Conservation (phyloP, 2,329 filamentous ascomycete species). For the Aspergillus puulaauensis region DNA sequence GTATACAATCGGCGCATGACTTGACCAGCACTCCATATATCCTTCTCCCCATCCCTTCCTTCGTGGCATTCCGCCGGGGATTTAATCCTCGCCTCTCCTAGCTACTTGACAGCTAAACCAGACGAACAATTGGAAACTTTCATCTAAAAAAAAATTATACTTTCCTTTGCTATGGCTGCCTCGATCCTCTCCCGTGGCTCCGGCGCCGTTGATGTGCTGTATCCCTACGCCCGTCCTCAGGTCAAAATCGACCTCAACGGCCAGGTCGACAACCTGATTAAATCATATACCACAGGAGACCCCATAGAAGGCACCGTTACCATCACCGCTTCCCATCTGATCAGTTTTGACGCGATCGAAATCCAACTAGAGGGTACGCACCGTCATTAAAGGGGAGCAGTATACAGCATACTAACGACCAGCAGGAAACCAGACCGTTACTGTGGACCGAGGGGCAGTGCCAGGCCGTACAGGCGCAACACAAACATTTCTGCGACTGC, state of each 20-base stretch:
- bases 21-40: background rate
- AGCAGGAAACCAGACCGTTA: constrained; percentile 51
- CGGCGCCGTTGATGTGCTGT: constrained; percentile 27
- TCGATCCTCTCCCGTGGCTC: constrained; percentile 29
- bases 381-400: background rate
- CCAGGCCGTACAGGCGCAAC: constrained; percentile 55
- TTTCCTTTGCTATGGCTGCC: constrained; percentile 14
- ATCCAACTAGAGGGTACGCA: constrained; percentile 57
- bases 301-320: constrained; percentile 55
- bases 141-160: background rate
- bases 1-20: background rate
- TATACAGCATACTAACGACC: constrained; percentile 7
- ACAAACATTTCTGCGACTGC: constrained; percentile 62
- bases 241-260: constrained; percentile 30
- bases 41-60: background rate
- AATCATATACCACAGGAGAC: constrained; percentile 58
- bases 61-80: background rate
- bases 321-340: constrained; percentile 53
- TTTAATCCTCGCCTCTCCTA: background rate
- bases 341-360: constrained; percentile 57
- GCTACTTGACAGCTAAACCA: too few relatives aligned
- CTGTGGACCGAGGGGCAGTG: constrained; percentile 56
- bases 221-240: constrained; percentile 29
- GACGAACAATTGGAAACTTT: background rate
- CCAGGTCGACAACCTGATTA: constrained; percentile 39